Evolutionary conservation across 1,284 basidiomycete species (phyloP).

Genomic region (Heterobasidion annosum): DNA sequence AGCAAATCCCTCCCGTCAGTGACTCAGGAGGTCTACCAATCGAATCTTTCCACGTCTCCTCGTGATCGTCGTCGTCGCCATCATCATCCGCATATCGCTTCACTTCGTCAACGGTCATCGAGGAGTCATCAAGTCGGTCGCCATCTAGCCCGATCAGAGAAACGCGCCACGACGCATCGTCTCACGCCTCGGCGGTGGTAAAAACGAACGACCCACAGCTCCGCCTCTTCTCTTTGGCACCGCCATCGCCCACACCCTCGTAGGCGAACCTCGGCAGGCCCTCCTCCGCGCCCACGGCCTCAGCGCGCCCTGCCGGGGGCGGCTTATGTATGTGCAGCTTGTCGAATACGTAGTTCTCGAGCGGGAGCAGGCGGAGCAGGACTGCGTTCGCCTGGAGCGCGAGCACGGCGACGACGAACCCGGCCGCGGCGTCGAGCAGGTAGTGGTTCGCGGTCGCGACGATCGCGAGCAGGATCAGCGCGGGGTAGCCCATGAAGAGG

Average conservation of each 20-base stretch:
- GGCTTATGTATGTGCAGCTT: slow-evolving; percentile 16
- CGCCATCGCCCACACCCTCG: not conserved
- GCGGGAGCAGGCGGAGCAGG: slow-evolving; percentile 20
- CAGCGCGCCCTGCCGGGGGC: not conserved
- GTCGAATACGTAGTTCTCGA: slow-evolving; percentile 20
- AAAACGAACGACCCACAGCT: too few relatives aligned
- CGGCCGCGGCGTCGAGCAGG: slow-evolving; percentile 23
- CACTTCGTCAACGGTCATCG: too few relatives aligned
- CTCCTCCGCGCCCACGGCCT: not conserved
- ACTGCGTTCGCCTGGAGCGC: slow-evolving; percentile 19
- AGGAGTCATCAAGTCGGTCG: too few relatives aligned
- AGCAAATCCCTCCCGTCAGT: too few relatives aligned
- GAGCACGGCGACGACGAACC: slow-evolving; percentile 21
- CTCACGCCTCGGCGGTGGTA: too few relatives aligned
- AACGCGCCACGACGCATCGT: too few relatives aligned
- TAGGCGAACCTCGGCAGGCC: slow-evolving; percentile 5
- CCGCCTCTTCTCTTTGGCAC: too few relatives aligned
- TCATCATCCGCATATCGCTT: too few relatives aligned
- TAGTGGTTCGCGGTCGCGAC: slow-evolving; percentile 28
- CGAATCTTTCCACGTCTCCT: too few relatives aligned
- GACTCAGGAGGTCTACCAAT: too few relatives aligned
- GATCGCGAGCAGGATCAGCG: slow-evolving; percentile 23
- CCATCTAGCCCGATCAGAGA: too few relatives aligned
- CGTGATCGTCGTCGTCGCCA: too few relatives aligned
- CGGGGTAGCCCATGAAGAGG: slow-evolving; percentile 16